phyloP scores from a whole-genome alignment of 1,139 yeast species.

The Williopsis jadinii region DNA sequence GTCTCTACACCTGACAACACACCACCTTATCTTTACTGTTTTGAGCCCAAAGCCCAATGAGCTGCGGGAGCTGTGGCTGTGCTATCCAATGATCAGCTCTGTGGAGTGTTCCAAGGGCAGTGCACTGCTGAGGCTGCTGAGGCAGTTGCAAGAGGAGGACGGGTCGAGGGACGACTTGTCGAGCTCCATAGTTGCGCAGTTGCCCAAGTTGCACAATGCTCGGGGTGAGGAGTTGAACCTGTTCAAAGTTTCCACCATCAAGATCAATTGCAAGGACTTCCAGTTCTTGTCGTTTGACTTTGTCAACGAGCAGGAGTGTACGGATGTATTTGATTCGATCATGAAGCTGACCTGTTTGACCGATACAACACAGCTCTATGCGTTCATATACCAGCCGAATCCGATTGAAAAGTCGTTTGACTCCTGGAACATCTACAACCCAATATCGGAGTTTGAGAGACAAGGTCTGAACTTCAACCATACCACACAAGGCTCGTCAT shows the following conservation, averaged over 20 bases:
- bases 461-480: constrained; percentile 39
- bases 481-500: constrained; percentile 3
- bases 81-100: constrained; percentile 64
- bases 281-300: constrained; percentile 80
- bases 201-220: constrained; percentile 19
- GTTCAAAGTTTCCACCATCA: constrained; percentile 46
- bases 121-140: constrained; percentile 20
- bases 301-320: constrained; percentile 47
- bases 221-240: constrained; percentile 30
- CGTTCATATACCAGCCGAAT: constrained; percentile 60
- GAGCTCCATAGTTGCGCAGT: constrained; percentile 11
- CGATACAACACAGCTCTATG: constrained; percentile 54
- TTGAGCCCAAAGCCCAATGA: constrained; percentile 19
- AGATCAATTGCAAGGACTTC: constrained; percentile 80
- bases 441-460: constrained; percentile 58
- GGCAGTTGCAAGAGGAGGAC: constrained; percentile 6
- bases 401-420: constrained; percentile 43
- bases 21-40: constrained; percentile 72
- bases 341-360: constrained; percentile 57
- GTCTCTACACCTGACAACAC: constrained; percentile 69
- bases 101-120: constrained; percentile 45
- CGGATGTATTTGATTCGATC: constrained; percentile 67
- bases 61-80: constrained; percentile 77
- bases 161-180: constrained; percentile 4
- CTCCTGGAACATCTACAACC: constrained; percentile 72